Base-by-base conservation (phyloP, 306 rosid species). In the Cicer chorassanicum region DNA sequence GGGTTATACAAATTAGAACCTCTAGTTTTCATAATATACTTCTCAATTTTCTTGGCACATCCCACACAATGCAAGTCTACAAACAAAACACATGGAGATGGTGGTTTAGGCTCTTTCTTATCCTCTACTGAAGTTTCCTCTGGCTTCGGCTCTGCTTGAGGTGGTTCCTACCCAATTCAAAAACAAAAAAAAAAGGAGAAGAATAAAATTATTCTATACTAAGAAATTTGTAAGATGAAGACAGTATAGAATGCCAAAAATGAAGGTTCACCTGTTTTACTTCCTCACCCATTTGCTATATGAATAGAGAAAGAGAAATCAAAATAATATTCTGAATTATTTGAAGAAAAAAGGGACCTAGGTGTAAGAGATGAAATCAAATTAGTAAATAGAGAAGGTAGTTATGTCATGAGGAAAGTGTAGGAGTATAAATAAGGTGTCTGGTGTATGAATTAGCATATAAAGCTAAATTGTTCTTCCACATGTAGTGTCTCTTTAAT, bases 11-110 rank as follows among this genome's bases (percentile, higher is more conserved):
- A 15, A 55, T 54, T 29, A 41, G 15, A 34, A 91, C 97, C 98
- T 89, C 84, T 88, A 42, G 84, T 85, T 82, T 83, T 89, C 89
- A 85, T 84, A 11, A 90, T 74, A 19, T 82, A 82, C 80, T 86
- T 90, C 66, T 93, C 88, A 75, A 90, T 90, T 76, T 93, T 93
- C 93, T 88, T 93, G 16, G 96, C 92, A 59, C 95, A 93, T 9
- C 98, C 97, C 38, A 78, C 79, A 79, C 98, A 93, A 82, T 93
- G 98, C 82, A 93, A 87, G 90, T 93, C 89, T 53, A 93, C 88
- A 78, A 65, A 80, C 75, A 93, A 67, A 59, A 93, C 90, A 72
- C 87, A 83, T 1, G 91, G 89, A 59, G 89, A 50, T 64, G 87
- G 88, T 53, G 95, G 89, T 48, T 81, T 87, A 44, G 89, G 84